Evolutionary conservation across 2,329 filamentous ascomycete genomes (phyloP).

Genomic region (Penicillium sp.): DNA sequence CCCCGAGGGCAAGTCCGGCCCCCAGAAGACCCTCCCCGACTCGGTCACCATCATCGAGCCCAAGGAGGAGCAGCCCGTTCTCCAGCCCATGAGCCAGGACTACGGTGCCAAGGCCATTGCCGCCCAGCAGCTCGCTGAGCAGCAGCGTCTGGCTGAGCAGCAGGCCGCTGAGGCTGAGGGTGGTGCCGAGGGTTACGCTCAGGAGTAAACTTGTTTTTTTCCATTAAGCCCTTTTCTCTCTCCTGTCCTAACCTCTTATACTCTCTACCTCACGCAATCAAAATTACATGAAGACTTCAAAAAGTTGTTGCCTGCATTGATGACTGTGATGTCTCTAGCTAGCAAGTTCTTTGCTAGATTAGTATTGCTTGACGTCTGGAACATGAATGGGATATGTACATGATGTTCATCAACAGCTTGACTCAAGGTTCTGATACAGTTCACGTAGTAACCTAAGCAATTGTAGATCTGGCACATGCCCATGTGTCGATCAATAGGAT

Average conservation of each 20-base stretch:
- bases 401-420: neutral
- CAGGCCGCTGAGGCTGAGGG: constrained; percentile 51
- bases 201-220: constrained; percentile 45
- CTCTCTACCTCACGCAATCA: constrained; percentile 39
- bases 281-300: constrained; percentile 34
- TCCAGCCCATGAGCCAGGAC: constrained; percentile 96
- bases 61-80: constrained; percentile 96
- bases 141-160: constrained; percentile 60
- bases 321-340: neutral
- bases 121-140: constrained; percentile 56
- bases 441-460: neutral
- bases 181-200: constrained; percentile 42
- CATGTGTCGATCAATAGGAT: neutral
- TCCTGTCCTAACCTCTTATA: constrained; percentile 34
- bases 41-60: constrained; percentile 99
- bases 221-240: constrained; percentile 29
- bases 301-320: constrained; percentile 6
- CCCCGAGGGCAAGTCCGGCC: constrained; percentile 97
- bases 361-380: neutral
- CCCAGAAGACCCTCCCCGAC: constrained; percentile 95
- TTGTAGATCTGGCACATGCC: neutral
- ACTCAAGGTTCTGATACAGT: neutral
- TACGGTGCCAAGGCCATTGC: constrained; percentile 89
- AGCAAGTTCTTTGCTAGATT: neutral
- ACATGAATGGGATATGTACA: neutral